phyloP scores from a whole-genome alignment of 2,329 filamentous ascomycete species.

The Paraphaeosphaeria sporulosa region DNA sequence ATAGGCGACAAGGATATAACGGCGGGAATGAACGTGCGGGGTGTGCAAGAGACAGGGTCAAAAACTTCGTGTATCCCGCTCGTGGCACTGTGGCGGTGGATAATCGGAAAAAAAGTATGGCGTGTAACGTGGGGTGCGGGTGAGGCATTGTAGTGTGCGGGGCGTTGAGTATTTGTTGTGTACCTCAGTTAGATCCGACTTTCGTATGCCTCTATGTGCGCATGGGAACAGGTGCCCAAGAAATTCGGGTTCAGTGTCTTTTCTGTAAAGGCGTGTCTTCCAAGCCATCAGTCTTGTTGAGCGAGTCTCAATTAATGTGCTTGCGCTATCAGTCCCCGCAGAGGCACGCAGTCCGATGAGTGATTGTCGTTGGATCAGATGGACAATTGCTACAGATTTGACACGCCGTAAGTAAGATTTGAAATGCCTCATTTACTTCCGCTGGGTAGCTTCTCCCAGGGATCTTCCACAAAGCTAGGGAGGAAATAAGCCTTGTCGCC shows the following conservation, averaged over 20 bases:
- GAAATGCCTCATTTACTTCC: conserved; percentile 11
- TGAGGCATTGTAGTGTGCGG: background rate
- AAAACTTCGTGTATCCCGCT: conserved; percentile 5
- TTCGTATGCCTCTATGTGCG: background rate
- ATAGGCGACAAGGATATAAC: background rate
- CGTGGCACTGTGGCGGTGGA: conserved; percentile 15
- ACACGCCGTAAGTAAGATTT: background rate
- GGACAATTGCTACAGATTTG: background rate
- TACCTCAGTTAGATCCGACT: background rate
- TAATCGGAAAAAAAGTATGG: background rate
- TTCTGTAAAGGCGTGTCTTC: background rate
- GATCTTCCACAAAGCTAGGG: conserved; percentile 73
- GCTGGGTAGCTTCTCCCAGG: conserved; percentile 61
- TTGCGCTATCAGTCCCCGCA: background rate
- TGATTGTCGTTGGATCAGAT: background rate
- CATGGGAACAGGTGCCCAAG: background rate
- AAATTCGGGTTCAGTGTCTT: background rate
- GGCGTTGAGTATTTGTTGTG: background rate
- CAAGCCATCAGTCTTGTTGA: background rate
- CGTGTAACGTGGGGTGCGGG: conserved; percentile 3
- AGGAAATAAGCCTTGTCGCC: conserved; percentile 77
- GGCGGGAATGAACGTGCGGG: conserved; percentile 1
- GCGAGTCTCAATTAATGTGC: background rate
- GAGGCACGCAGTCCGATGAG: background rate
- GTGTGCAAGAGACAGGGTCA: background rate